Evolutionary conservation across 2,329 filamentous ascomycete species (phyloP).

Genomic region (Clarireedia hainanense): DNA sequence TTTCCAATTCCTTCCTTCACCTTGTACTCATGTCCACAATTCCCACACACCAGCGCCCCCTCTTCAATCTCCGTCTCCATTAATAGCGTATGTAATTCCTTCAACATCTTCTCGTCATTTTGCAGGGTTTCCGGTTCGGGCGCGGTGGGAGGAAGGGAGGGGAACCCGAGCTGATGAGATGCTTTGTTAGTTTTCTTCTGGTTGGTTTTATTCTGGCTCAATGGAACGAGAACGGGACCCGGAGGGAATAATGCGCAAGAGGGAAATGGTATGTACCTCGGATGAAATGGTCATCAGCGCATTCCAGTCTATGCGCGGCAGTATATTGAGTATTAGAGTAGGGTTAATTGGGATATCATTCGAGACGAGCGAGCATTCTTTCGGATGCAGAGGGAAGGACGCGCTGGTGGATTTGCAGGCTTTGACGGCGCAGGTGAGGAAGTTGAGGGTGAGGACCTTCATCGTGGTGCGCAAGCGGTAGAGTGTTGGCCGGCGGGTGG

Average conservation of each 20-base stretch:
- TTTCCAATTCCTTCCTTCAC: constrained; percentile 96
- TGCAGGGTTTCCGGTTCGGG: constrained; percentile 56
- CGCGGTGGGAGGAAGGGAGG: constrained; percentile 57
- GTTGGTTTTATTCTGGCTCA: constrained; percentile 1
- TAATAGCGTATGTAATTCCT: constrained; percentile 72
- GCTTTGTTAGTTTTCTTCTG: constrained; percentile 5
- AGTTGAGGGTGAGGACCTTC: constrained; percentile 95
- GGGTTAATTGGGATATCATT: constrained; percentile 76
- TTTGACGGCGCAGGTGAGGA: constrained; percentile 93
- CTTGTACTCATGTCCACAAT: constrained; percentile 88
- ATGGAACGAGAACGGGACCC: not conserved
- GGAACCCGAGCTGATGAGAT: constrained; percentile 64
- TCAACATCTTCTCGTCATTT: constrained; percentile 60
- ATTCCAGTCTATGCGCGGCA: constrained; percentile 83
- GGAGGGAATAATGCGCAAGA: not conserved
- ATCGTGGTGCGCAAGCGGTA: constrained; percentile 40
- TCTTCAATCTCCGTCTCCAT: constrained; percentile 85
- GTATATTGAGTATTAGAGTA: constrained; percentile 72
- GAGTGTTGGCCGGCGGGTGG: not conserved
- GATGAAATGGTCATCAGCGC: constrained; percentile 66
- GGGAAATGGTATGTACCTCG: constrained; percentile 50
- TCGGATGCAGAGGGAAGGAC: constrained; percentile 86
- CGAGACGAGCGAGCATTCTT: constrained; percentile 83
- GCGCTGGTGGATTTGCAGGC: constrained; percentile 74
- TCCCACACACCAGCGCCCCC: constrained; percentile 82